These are phyloP conservation scores for Phycomyces nitens DNA, from an alignment of 192 early-diverging fungal species.

Conservation along the genomic window DNA sequence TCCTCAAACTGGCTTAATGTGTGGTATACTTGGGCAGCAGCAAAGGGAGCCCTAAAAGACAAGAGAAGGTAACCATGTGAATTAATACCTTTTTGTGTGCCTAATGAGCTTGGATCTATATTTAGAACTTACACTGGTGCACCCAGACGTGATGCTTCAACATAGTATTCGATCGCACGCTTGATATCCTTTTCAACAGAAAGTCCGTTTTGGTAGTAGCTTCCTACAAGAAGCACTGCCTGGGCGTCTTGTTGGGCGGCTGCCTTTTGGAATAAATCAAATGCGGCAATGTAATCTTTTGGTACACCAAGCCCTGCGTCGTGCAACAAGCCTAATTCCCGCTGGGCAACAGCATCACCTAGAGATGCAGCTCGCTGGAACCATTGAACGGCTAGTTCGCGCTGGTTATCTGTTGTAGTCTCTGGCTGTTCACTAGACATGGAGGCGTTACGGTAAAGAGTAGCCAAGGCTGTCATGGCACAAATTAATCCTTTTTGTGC, in stretches of 20 bases:
- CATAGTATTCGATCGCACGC: slow-evolving; percentile 23
- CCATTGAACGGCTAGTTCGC: slow-evolving; percentile 24
- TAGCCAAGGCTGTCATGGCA: slow-evolving; percentile 24
- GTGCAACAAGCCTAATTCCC: slow-evolving; percentile 36
- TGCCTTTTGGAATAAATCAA: slow-evolving; percentile 36
- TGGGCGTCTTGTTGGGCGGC: slow-evolving; percentile 32
- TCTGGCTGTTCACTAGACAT: neutral
- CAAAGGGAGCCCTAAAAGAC: slow-evolving; percentile 24
- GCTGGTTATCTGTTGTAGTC: neutral
- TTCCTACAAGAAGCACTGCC: slow-evolving; percentile 32
- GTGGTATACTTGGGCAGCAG: slow-evolving; percentile 29
- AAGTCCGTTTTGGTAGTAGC: slow-evolving; percentile 39
- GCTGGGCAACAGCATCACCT: slow-evolving; percentile 29
- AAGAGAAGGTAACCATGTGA: no score
- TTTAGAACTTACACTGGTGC: slow-evolving; percentile 18
- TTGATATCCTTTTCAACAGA: slow-evolving; percentile 30
- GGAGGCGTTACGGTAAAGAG: slow-evolving; percentile 17
- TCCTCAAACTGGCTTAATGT: slow-evolving; percentile 24
- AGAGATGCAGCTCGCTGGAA: slow-evolving; percentile 33
- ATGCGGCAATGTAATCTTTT: slow-evolving; percentile 25
- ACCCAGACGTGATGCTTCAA: slow-evolving; percentile 20
- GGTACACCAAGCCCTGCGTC: slow-evolving; percentile 26
- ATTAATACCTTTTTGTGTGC: no score
- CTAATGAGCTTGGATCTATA: neutral
- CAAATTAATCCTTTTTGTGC: slow-evolving; percentile 14